Evolutionary conservation across 495 filamentous ascomycete species (phyloP).

Genomic region (Haplographium delicatum): DNA sequence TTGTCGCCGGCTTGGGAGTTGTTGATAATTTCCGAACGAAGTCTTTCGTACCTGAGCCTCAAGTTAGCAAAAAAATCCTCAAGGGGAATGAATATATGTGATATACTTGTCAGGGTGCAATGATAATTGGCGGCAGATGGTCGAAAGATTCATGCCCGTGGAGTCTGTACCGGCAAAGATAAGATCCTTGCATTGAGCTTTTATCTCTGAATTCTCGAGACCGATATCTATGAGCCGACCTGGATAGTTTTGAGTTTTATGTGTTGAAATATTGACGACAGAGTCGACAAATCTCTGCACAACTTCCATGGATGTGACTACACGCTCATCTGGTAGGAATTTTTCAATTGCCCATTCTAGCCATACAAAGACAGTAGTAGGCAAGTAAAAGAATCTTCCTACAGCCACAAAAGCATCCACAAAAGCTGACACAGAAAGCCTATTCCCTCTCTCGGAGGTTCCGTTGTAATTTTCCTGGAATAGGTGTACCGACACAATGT

Average conservation of each 20-base stretch:
- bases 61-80: constrained; percentile 1
- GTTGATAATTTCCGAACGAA: constrained; percentile 32
- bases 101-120: constrained; percentile 39
- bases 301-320: constrained; percentile 32
- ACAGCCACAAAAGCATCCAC: constrained; percentile 44
- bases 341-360: constrained; percentile 30
- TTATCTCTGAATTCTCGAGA: constrained; percentile 35
- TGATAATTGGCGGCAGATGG: constrained; percentile 36
- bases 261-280: constrained; percentile 12
- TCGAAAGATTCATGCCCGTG: constrained; percentile 40
- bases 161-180: constrained; percentile 40
- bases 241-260: constrained; percentile 37
- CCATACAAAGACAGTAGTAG: constrained; percentile 31
- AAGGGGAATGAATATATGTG: neutral
- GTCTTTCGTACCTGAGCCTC: constrained; percentile 29
- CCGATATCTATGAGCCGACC: constrained; percentile 39
- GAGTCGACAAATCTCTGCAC: constrained; percentile 34
- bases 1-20: constrained; percentile 18
- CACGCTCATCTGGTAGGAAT: constrained; percentile 25
- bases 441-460: constrained; percentile 28
- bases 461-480: constrained; percentile 42
- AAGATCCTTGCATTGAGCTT: constrained; percentile 40
- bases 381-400: constrained; percentile 43
- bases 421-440: constrained; percentile 33
- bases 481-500: constrained; percentile 40